A percentile compares a stretch with the other conserved stretches of the same genome.
phyloP scores from a whole-genome alignment of 148 eudicot species.

The Fallopia convolvulus region DNA sequence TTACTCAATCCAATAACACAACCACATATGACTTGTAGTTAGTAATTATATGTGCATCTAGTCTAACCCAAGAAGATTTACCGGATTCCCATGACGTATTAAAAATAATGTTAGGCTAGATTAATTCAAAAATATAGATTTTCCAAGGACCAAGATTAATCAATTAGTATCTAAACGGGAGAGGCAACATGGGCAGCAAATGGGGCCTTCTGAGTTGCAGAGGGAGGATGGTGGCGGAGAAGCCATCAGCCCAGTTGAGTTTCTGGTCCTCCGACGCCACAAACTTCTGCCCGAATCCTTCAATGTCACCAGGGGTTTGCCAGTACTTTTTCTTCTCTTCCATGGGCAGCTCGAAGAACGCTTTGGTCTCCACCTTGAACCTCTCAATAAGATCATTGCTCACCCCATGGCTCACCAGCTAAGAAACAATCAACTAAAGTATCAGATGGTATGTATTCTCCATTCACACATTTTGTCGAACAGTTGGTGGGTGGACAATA shows the following conservation, averaged over 20 bases:
- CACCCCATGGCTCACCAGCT: not conserved
- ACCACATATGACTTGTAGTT: no score
- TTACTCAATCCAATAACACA: no score
- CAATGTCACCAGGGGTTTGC: slow-evolving; percentile 19
- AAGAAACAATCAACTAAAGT: no score
- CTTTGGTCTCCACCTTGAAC: not conserved
- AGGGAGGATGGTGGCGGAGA: slow-evolving; percentile 18
- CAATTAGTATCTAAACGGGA: slow-evolving; percentile 12
- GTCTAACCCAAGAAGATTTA: no score
- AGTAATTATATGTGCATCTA: no score
- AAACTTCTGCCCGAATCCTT: slow-evolving; percentile 30
- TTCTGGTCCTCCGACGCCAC: slow-evolving; percentile 30
- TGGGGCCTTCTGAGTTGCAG: slow-evolving; percentile 16
- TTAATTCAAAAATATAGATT: no score
- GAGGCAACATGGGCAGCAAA: slow-evolving; percentile 19
- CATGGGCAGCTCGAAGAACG: slow-evolving; percentile 19
- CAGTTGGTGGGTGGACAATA: no score
- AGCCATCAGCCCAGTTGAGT: slow-evolving; percentile 31
- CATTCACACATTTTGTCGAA: no score
- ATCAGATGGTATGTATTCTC: no score
- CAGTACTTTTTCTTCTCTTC: slow-evolving; percentile 26
- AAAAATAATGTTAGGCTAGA: no score
- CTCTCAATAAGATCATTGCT: not conserved
- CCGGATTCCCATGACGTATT: no score
- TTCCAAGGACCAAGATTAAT: no score